phyloP scores from a whole-genome alignment of 2,329 filamentous ascomycete species.

The Aspergillus fischeri region DNA sequence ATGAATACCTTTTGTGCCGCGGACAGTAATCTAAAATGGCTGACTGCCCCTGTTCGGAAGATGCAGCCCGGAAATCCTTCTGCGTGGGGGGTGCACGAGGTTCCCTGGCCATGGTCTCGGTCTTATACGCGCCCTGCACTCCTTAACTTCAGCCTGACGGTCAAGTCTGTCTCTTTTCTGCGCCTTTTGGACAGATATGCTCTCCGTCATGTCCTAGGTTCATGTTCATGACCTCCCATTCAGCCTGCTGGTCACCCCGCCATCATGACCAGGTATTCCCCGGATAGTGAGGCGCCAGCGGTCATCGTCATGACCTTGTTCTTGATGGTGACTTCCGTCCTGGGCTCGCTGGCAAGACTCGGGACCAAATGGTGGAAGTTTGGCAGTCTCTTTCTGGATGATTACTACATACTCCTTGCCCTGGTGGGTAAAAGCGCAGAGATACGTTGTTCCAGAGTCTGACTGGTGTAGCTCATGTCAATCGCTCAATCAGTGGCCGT shows the following conservation, averaged over 20 bases:
- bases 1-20: too few species aligned
- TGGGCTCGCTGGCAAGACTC: conserved; percentile 21
- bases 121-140: neutral
- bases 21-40: too few species aligned
- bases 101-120: neutral
- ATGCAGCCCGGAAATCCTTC: neutral
- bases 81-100: neutral
- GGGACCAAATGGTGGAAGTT: conserved; percentile 23
- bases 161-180: neutral
- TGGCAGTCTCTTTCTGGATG: conserved; percentile 20
- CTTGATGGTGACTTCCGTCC: conserved; percentile 21
- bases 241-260: neutral
- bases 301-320: conserved; percentile 26
- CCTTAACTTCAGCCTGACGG: neutral
- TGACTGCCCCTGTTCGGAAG: neutral
- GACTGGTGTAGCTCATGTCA: conserved; percentile 1
- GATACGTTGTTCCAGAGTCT: neutral
- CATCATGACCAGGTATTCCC: neutral
- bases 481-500: conserved; percentile 19
- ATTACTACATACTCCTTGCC: conserved; percentile 18
- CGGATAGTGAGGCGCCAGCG: conserved; percentile 10
- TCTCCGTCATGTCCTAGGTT: neutral
- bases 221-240: neutral
- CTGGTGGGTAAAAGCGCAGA: conserved; percentile 9
- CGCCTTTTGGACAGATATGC: neutral